Evolutionary conservation across 371 early-diverging fungal species (phyloP).

Genomic region (Mucor lusitanicus): DNA sequence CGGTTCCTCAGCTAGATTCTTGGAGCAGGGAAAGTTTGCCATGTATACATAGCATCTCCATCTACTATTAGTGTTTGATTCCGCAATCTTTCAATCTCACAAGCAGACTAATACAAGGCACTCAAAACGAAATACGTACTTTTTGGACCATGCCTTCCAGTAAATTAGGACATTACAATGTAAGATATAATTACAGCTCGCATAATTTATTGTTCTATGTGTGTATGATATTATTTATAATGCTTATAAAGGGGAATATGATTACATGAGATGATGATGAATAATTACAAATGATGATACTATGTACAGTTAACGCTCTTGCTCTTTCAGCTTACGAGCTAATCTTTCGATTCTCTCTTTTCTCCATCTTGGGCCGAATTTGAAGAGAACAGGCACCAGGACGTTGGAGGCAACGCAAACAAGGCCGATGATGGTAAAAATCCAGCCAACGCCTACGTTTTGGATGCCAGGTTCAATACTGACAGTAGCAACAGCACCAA

Average conservation of each 20-base stretch:
- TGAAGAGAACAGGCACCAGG: conserved; percentile 11
- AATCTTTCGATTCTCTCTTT: conserved; percentile 12
- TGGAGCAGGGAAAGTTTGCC: too few species aligned
- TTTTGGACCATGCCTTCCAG: too few species aligned
- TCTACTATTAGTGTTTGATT: too few species aligned
- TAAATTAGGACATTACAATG: too few species aligned
- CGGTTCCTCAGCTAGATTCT: too few species aligned
- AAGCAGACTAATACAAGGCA: too few species aligned
- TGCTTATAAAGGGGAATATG: neutral
- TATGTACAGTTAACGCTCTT: neutral
- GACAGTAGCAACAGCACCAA: conserved; percentile 37
- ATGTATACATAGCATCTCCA: too few species aligned
- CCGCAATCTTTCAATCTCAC: too few species aligned
- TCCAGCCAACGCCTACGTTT: conserved; percentile 38
- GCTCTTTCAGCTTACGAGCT: neutral
- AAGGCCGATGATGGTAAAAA: conserved; percentile 33
- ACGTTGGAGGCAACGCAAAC: conserved; percentile 5
- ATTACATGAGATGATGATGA: neutral
- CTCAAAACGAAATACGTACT: too few species aligned
- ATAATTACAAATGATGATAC: neutral
- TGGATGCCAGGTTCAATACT: conserved; percentile 34
- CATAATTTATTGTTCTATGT: neutral
- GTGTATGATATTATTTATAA: neutral
- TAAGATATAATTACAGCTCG: too few species aligned
- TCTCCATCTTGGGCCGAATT: conserved; percentile 23